These are phyloP conservation scores for Ustilago bromivora DNA, from an alignment of 1,284 basidiomycete species.

Conservation along the genomic window DNA sequence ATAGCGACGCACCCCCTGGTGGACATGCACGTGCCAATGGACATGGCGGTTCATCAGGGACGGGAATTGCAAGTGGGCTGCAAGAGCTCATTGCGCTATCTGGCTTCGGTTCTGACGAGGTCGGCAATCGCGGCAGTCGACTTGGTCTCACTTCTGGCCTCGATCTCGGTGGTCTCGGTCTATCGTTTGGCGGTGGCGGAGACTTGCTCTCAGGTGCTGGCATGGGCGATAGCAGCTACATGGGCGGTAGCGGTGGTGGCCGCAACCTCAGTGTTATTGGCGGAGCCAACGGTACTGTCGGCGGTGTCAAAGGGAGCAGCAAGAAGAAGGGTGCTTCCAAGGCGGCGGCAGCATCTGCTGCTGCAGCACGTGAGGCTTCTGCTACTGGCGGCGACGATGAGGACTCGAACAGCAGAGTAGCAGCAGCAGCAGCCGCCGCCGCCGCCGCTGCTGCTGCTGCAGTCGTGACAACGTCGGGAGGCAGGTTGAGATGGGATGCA, in stretches of 20 bases:
- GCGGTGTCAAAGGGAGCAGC: slow-evolving; percentile 32
- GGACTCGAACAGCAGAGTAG: slow-evolving; percentile 45
- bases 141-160: slow-evolving; percentile 31
- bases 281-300: slow-evolving; percentile 41
- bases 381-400: slow-evolving; percentile 50
- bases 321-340: slow-evolving; percentile 53
- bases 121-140: slow-evolving; percentile 23
- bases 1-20: slow-evolving; percentile 32
- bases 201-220: slow-evolving; percentile 51
- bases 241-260: slow-evolving; percentile 44
- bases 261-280: slow-evolving; percentile 37
- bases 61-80: slow-evolving; percentile 46
- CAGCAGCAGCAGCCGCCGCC: slow-evolving; percentile 40
- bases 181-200: slow-evolving; percentile 47
- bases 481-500: slow-evolving; percentile 65
- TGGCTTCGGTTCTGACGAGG: slow-evolving; percentile 51
- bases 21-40: slow-evolving; percentile 28
- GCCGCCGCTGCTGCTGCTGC: slow-evolving; percentile 50
- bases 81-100: slow-evolving; percentile 54
- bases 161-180: slow-evolving; percentile 45
- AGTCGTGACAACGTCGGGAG: slow-evolving; percentile 55
- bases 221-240: slow-evolving; percentile 61
- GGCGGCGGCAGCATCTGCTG: slow-evolving; percentile 41
- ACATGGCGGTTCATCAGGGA: slow-evolving; percentile 5
- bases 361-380: slow-evolving; percentile 50